Evolutionary conservation across 805 yeast genomes (phyloP), one percentile per base, ranked within the genome.

Genomic region (Candida anglica): DNA sequence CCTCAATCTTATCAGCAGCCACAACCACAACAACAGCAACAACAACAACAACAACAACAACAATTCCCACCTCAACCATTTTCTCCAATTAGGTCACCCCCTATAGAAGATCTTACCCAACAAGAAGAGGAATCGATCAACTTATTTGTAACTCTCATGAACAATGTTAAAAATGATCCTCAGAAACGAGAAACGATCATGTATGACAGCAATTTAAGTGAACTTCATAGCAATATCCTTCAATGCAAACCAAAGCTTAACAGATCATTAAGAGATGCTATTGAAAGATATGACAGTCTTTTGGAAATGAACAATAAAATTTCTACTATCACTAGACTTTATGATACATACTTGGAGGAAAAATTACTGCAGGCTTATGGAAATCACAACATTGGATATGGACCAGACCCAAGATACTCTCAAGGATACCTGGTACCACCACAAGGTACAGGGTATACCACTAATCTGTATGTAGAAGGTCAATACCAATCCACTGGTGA

Each of bases 251-350:
- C 95, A 3, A 86, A 82, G 46, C 53, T 86, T 28, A 79, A 80
- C 36, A 66, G 67, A 27, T 72, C 81, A 10, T 57, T 85, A 19
- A 69, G 76, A 28, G 75, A 71, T 19, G 66, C 86, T 2, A 69
- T 73, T 20, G 70, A 72, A 23, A 79, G 75, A 43, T 76, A 86
- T 47, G 91, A 86, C 33, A 56, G 60, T 15, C 71, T 80, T 41
- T 71, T 83, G 42, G 86, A 83, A 30, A 67, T 85, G 76, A 86
- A 84, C 58, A 75, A 82, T 30, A 86, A 88, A 48, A 72, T 88
- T 35, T 80, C 84, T 35, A 79, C 87, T 4, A 80, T 86, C 20
- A 74, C 79, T 50, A 72, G 82, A 40, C 64, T 82, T n/a, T 88
- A 87, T 48, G 95, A 87, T 53, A 75, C 73, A 39, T 69, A 83